Evolutionary conservation across 2,329 filamentous ascomycete genomes (phyloP), one percentile per base, ranked within the genome.

Genomic region (Xylariaceae sp.): DNA sequence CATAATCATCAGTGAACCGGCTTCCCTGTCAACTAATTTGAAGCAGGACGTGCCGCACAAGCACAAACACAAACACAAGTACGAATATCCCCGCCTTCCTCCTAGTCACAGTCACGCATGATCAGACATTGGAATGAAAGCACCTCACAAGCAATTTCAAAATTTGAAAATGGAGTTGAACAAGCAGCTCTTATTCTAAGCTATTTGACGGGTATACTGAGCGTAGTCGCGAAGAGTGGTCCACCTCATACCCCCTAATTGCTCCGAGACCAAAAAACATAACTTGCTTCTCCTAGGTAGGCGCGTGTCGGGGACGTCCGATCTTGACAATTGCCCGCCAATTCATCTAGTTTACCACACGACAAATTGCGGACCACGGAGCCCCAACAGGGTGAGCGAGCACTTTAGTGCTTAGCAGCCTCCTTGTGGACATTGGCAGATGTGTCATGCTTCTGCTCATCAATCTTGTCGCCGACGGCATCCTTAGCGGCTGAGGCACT

Each of bases 401-500:
- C 2, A 43, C 34, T 31, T 66, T 70, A 70, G 66, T 70, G 68
- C 68, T 70, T 70, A 55, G 58, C 64, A 59, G 67, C 59, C 65
- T 70, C 67, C 68, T 70, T 70, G 66, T 70, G 64, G 59, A 70
- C 61, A 2, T 68, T 63, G 50, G 68, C 68, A 31, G 66, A 68
- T 51, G 64, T 67, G 65, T 66, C 65, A 60, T 70, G 51, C 66
- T 68, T 68, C 65, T 65, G 60, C 67, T 76, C 76, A 52, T 72
- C 49, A 26, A 71, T 47, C 75, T 78, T 78, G 72, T 79, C 76
- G 37, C 70, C 65, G 0, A 74, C 35, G 42, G 76, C 76, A 40
- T 79, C 75, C 71, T 77, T 78, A 62, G 75, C 72, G n/a, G 76
- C 76, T 6, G 71, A 70, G 58, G 72, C 71, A 58, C 76, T 77